Evolutionary conservation across 2,329 filamentous ascomycete species (phyloP), one percentile per base, ranked within the genome.

Genomic region (Cladosporium oxysporum): DNA sequence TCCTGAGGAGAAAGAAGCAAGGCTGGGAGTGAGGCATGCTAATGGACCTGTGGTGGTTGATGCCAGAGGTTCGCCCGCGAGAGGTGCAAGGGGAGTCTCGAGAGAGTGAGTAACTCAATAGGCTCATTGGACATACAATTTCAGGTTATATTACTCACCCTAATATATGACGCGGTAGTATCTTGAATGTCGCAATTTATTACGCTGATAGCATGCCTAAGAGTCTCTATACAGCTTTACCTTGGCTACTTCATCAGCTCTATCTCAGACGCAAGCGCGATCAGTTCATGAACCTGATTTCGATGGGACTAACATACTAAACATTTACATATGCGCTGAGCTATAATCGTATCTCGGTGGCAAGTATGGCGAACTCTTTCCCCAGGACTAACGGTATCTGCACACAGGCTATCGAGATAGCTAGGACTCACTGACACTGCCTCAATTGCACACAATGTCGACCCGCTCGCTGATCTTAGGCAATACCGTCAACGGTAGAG

Each of bases 1-100:
- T 35, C 21, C 50, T 16, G 60, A 31, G 10, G 60, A 63, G 60
- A 63, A 52, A 35, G 50, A 63, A 35, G 61, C 61, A 33, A 57
- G 50, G 26, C 4, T 63, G 7, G 61, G 61, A 10, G n/a, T 63
- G 6, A 44, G 50, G 49, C 61, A 63, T 28, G 37, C 59, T 2
- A 57, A n/a, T 49, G 61, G 50, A 18, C 61, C 61, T 23, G 49
- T 63, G 5, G 26, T 63, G 29, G 50, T 63, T 14, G 35, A 63
- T 41, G 33, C 61, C 12, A 37, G 33, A 47, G 61, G 61, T 16
- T 63, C 61, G 33, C 61, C 61, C 23, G 61, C 33, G 8, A 44
- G 61, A 47, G 37, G 50, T 11, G 3, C 28, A 21, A 63, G 33
- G 35, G n/a, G 6, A 14, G 37, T 28, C 2, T 50, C 41, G 12